A percentile compares a stretch with the other conserved stretches of the same genome.
phyloP scores from a whole-genome alignment of 805 yeast species.

The Metschnikowia amazonensis region DNA sequence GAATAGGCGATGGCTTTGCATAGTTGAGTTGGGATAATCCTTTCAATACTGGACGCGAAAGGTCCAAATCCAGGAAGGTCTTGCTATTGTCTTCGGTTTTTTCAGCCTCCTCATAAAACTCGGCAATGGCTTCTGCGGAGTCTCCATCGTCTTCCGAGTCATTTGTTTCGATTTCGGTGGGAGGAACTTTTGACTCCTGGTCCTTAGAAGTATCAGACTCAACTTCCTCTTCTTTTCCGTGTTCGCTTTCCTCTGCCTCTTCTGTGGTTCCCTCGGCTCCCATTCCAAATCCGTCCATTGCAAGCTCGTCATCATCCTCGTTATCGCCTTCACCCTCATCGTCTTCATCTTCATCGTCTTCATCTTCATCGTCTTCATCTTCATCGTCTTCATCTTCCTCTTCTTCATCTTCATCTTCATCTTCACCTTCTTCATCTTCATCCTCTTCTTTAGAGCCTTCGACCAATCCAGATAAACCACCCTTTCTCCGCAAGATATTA shows the following conservation, averaged over 20 bases:
- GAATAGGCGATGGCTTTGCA: conserved; percentile 89
- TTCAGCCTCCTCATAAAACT: conserved; percentile 54
- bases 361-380: conserved; percentile 36
- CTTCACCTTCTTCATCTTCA: conserved; percentile 11
- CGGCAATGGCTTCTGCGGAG: conserved; percentile 77
- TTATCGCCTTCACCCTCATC: conserved; percentile 25
- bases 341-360: conserved; percentile 9
- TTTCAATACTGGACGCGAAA: conserved; percentile 87
- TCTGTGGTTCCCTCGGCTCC: conserved; percentile 38
- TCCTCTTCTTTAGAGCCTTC: conserved; percentile 20
- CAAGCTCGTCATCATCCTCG: conserved; percentile 37
- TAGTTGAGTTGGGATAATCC: conserved; percentile 81
- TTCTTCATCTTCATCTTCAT: conserved; percentile 13
- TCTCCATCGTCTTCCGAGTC: conserved; percentile 47
- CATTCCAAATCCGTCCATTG: conserved; percentile 45
- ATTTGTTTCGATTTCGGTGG: too few relatives aligned
- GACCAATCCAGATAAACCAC: conserved; percentile 57
- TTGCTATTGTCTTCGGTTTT: conserved; percentile 50
- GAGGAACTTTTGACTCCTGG: conserved; percentile 15
- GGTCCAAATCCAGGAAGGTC: conserved; percentile 69
- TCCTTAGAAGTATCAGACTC: conserved; percentile 13
- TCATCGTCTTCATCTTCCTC: conserved; percentile 20
- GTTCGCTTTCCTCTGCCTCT: conserved; percentile 9
- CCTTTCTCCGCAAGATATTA: conserved; percentile 79
- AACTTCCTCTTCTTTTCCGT: conserved; percentile 18